Percentiles rank a stretch among this genome's conserved stretches.
These are phyloP conservation scores for Xylaria sp. DNA, from an alignment of 2,329 filamentous ascomycete species.

Conservation along the genomic window DNA sequence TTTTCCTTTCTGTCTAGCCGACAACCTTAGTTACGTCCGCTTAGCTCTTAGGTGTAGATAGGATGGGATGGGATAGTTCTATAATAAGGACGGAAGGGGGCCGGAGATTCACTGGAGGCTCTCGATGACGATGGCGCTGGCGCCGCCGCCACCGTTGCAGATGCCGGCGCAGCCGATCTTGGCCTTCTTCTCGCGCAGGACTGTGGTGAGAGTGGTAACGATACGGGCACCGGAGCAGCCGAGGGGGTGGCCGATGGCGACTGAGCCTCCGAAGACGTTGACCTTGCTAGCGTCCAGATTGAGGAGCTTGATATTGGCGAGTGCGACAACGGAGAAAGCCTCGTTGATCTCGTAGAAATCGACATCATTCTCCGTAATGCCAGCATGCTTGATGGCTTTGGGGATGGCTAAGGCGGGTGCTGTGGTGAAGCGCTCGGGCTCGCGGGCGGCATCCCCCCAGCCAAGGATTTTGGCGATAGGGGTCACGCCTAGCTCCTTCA, in stretches of 20 bases:
- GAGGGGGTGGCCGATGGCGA: slow-evolving; percentile 93
- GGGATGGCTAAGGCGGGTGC: slow-evolving; percentile 92
- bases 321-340: slow-evolving; percentile 94
- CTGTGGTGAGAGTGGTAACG: slow-evolving; percentile 84
- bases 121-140: slow-evolving; percentile 92
- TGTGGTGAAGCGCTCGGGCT: slow-evolving; percentile 94
- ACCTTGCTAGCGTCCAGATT: slow-evolving; percentile 81
- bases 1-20: slow-evolving; percentile 6
- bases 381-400: slow-evolving; percentile 95
- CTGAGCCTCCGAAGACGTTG: slow-evolving; percentile 93
- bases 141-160: slow-evolving; percentile 97
- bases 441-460: slow-evolving; percentile 92
- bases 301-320: slow-evolving; percentile 95
- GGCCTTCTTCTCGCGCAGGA: slow-evolving; percentile 86
- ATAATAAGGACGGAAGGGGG: slow-evolving; percentile 17
- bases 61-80: slow-evolving; percentile 2
- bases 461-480: slow-evolving; percentile 96
- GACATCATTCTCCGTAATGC: slow-evolving; percentile 75
- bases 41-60: neutral
- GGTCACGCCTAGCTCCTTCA: slow-evolving; percentile 89
- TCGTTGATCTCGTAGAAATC: slow-evolving; percentile 99
- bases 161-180: slow-evolving; percentile 95
- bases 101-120: slow-evolving; percentile 47
- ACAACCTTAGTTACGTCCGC: neutral
- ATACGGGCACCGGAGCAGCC: slow-evolving; percentile 95